phyloP scores from a whole-genome alignment of 345 rosid genomes.

The Arabidopsis suecica region DNA sequence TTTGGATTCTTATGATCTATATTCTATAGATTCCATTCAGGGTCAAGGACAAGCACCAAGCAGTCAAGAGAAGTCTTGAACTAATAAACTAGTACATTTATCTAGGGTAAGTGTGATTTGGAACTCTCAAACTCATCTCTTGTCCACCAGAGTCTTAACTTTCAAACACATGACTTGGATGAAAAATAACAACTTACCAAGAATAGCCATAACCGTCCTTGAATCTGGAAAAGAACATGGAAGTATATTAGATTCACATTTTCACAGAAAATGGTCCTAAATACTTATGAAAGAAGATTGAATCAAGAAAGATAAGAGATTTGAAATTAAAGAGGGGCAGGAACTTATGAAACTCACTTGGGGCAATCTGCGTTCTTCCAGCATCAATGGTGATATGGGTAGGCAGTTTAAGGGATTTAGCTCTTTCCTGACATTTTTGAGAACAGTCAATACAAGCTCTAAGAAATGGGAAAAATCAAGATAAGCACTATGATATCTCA shows the following conservation, averaged over 20 bases:
- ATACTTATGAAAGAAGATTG: not conserved
- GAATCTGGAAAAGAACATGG: constrained; percentile 68
- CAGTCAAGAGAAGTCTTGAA: constrained; percentile 8
- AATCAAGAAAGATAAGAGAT: not conserved
- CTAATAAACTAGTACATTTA: constrained; percentile 17
- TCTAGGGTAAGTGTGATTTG: constrained; percentile 10
- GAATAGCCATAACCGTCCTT: constrained; percentile 99
- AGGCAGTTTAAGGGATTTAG: constrained; percentile 83
- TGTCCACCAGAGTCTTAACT: constrained; percentile 6
- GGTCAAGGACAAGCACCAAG: constrained; percentile 10
- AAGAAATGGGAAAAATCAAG: not conserved
- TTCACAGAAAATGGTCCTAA: not conserved
- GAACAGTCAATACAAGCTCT: not conserved
- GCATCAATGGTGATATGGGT: constrained; percentile 98
- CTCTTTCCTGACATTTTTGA: constrained; percentile 72
- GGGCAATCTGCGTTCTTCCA: constrained; percentile 98
- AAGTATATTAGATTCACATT: constrained; percentile 25
- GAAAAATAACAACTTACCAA: constrained; percentile 60
- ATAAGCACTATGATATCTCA: constrained; percentile 18
- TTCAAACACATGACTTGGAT: constrained; percentile 22
- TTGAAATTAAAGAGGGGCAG: not conserved
- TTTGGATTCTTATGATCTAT: constrained; percentile 8
- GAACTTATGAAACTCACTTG: constrained; percentile 68
- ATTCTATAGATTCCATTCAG: constrained; percentile 25
- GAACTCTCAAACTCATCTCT: constrained; percentile 20